Percentiles rank a stretch among this genome's conserved stretches.
Conservation (phyloP, 805 yeast genomes). For the Metschnikowia gruessii region DNA sequence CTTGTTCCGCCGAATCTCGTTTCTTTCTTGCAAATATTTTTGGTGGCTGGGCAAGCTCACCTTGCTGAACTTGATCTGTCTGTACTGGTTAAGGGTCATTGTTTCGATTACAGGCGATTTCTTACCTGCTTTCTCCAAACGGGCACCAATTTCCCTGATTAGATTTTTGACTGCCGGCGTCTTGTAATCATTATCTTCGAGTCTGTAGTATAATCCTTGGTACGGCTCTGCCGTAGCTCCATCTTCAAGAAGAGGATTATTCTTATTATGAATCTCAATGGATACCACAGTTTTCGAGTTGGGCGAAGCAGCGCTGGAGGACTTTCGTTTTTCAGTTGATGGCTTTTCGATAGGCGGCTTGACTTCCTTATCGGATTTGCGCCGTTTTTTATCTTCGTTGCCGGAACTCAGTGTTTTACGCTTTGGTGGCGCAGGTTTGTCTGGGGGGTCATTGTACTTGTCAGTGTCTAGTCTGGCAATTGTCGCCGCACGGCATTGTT, state of each 20-base stretch:
- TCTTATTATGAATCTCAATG: conserved; percentile 32
- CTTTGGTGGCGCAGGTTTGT: conserved; percentile 15
- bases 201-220: conserved; percentile 50
- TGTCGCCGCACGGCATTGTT: conserved; percentile 30
- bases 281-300: conserved; percentile 2
- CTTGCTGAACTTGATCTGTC: conserved; percentile 30
- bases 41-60: conserved; percentile 34
- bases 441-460: conserved; percentile 20
- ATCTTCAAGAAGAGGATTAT: conserved; percentile 41
- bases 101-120: conserved; percentile 8
- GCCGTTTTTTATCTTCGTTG: conserved; percentile 36
- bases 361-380: conserved; percentile 19
- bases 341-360: conserved; percentile 9
- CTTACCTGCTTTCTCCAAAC: conserved; percentile 8
- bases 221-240: conserved; percentile 46
- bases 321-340: conserved; percentile 14
- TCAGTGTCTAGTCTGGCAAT: conserved; percentile 31
- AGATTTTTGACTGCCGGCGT: conserved; percentile 29
- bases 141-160: conserved; percentile 21
- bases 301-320: conserved; percentile 12
- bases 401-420: conserved; percentile 20
- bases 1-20: conserved; percentile 27
- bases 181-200: conserved; percentile 46
- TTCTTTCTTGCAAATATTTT: conserved; percentile 33
- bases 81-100: conserved; percentile 27